phyloP scores from a whole-genome alignment of 2,329 filamentous ascomycete species.

The Diaporthe humulicola region DNA sequence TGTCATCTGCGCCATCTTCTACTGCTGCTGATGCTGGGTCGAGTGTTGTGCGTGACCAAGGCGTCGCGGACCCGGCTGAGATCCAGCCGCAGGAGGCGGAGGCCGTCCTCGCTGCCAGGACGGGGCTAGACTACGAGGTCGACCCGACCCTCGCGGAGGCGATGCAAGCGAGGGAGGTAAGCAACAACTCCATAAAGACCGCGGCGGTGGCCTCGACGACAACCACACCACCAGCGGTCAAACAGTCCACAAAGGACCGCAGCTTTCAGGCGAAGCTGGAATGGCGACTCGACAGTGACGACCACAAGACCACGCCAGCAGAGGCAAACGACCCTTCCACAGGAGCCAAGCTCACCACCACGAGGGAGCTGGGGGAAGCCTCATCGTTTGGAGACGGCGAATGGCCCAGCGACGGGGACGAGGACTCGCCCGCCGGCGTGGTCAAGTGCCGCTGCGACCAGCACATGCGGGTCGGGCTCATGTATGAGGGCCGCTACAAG shows the following conservation, averaged over 20 bases:
- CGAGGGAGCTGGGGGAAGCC: not conserved
- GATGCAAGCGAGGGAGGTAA: not conserved
- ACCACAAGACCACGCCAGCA: slow-evolving; percentile 46
- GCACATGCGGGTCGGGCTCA: slow-evolving; percentile 83
- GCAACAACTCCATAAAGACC: slow-evolving; percentile 4
- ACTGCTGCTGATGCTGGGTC: not conserved
- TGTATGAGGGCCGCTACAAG: slow-evolving; percentile 96
- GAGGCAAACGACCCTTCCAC: slow-evolving; percentile 40
- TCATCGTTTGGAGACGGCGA: not conserved
- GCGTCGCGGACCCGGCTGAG: no score
- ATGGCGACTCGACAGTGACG: slow-evolving; percentile 59
- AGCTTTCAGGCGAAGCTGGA: slow-evolving; percentile 65
- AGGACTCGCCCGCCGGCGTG: slow-evolving; percentile 68
- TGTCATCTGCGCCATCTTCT: not conserved
- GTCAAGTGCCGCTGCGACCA: slow-evolving; percentile 92
- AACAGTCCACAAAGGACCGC: slow-evolving; percentile 44
- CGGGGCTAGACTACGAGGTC: not conserved
- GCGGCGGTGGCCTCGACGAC: not conserved
- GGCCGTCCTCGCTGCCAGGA: slow-evolving; percentile 21
- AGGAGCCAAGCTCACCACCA: slow-evolving; percentile 24
- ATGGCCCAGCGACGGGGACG: slow-evolving; percentile 34
- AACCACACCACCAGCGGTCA: not conserved
- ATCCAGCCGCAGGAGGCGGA: slow-evolving; percentile 32
- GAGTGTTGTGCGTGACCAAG: not conserved
- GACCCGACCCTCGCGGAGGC: slow-evolving; percentile 15